Base-by-base conservation (phyloP, 78 protist species). In the Dictyostelium discoideum region DNA sequence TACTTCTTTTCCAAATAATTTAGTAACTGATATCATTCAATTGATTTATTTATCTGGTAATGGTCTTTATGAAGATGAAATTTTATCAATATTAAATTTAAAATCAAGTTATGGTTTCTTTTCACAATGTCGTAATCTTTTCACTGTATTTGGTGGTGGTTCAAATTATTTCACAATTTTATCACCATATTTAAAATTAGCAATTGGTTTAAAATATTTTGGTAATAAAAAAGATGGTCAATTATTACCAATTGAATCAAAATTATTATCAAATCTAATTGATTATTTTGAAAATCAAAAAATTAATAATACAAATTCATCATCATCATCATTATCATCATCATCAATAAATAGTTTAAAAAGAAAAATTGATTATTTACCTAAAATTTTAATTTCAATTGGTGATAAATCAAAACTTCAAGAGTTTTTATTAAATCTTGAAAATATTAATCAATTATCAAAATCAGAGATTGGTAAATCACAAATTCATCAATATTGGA, bases 61-160 rank as follows among this genome's bases (percentile, higher is more conserved):
- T 82, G 95, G 95, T 24, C 40, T 90, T 16, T 90, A 90, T 69
- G 95, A 90, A 82, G 16, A 65, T 20, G 95, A 90, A 46, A 54
- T 90, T 2, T 11, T 90, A 46, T 24, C 60, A 4, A 82, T 82
- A 22, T 63, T 90, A 3, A 40, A 39, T 1, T 32, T 90, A 29
- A 44, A 42, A 29, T 81, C 77, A 16, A 40, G 57, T 8, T 39
- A 6, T 82, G 95, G 95, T 18, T 90, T 90, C 89, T 57, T 90
- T 18, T 82, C 88, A 6, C 44, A 60, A 22, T 46, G 57, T 26
- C 46, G 88, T 46, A 24, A 44, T 60, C 44, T 87, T 4, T 54
- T 87, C 39, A 78, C 86, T 3, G 48, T 80, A 50, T 40, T 78
- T 44, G 82, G 85, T 44, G 78, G 83, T 26, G 10, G 37, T 22